phyloP scores from a whole-genome alignment of 495 filamentous ascomycete genomes.

The Cladorrhinum samala region DNA sequence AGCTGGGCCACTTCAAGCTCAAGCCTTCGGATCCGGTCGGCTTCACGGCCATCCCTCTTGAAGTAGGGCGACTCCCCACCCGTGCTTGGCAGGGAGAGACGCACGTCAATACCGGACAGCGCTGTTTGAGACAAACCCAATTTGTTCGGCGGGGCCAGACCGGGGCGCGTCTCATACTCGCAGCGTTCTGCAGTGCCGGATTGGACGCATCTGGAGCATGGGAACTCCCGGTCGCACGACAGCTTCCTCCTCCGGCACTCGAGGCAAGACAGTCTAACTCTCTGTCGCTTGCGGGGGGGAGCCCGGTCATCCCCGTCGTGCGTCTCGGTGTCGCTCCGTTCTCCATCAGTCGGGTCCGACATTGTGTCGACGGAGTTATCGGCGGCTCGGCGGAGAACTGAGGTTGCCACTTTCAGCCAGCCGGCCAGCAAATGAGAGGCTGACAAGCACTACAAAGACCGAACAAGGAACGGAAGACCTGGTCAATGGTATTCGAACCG shows the following conservation, averaged over 20 bases:
- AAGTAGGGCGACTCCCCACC: conserved; percentile 23
- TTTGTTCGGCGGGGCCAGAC: conserved; percentile 34
- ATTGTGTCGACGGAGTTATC: conserved; percentile 17
- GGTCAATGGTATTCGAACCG: not conserved
- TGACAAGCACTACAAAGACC: too few relatives aligned
- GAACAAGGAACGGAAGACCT: not conserved
- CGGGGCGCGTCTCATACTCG: conserved; percentile 44
- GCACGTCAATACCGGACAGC: conserved; percentile 28
- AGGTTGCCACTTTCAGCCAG: not conserved
- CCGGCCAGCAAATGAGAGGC: too few relatives aligned
- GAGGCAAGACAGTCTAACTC: conserved; percentile 44
- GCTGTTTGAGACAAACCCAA: conserved; percentile 28
- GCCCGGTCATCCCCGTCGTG: conserved; percentile 24
- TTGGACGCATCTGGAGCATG: conserved; percentile 46
- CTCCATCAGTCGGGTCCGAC: conserved; percentile 27
- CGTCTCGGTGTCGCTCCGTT: conserved; percentile 19
- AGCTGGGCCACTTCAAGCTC: conserved; percentile 46
- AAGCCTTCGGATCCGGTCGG: conserved; percentile 42
- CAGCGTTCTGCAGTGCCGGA: conserved; percentile 45
- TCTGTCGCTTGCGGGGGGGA: conserved; percentile 42
- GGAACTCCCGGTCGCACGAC: conserved; percentile 46
- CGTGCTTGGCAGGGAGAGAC: conserved; percentile 27
- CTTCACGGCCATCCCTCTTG: conserved; percentile 32
- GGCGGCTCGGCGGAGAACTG: not conserved
- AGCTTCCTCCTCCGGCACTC: conserved; percentile 46